Percentiles rank a stretch among this genome's conserved stretches.
Evolutionary conservation across 805 yeast genomes (phyloP).

Genomic region (Candida arabinofermentans): DNA sequence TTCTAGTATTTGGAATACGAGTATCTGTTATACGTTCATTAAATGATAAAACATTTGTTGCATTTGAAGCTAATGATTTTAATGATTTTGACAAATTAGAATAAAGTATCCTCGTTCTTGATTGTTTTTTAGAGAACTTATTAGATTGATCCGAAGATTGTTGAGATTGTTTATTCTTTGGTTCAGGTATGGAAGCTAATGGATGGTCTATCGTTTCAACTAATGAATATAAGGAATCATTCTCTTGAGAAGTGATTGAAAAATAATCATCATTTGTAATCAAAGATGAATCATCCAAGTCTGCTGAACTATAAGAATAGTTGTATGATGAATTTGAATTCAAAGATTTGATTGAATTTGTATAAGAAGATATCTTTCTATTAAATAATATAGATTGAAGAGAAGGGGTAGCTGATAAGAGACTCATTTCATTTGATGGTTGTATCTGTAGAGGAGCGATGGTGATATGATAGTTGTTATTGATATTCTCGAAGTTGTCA

Average conservation of each 20-base stretch:
- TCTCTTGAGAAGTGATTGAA: neutral
- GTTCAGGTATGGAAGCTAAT: neutral
- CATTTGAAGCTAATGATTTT: constrained; percentile 6
- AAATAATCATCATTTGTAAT: constrained; percentile 1
- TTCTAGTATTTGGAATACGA: constrained; percentile 9
- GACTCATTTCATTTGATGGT: constrained; percentile 1
- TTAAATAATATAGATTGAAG: constrained; percentile 10
- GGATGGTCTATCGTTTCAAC: constrained; percentile 1
- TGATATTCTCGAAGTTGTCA: neutral
- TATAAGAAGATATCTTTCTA: constrained; percentile 9
- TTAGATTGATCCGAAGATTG: too few species aligned
- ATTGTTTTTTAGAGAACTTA: neutral
- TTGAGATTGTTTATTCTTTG: neutral
- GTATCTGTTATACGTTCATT: constrained; percentile 17
- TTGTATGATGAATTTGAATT: constrained; percentile 4
- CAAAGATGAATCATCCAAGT: neutral
- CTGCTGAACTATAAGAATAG: constrained; percentile 3
- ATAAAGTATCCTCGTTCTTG: constrained; percentile 9
- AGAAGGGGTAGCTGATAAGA: constrained; percentile 14
- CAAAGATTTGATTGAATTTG: constrained; percentile 3
- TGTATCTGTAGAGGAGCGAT: neutral
- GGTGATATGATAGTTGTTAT: neutral
- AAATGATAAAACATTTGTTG: constrained; percentile 10
- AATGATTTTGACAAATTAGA: constrained; percentile 10
- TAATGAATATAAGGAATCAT: neutral